A percentile compares a stretch with the other conserved stretches of the same genome.
Conservation (phyloP, 495 filamentous ascomycete genomes). For the Cetradonia linearis region DNA sequence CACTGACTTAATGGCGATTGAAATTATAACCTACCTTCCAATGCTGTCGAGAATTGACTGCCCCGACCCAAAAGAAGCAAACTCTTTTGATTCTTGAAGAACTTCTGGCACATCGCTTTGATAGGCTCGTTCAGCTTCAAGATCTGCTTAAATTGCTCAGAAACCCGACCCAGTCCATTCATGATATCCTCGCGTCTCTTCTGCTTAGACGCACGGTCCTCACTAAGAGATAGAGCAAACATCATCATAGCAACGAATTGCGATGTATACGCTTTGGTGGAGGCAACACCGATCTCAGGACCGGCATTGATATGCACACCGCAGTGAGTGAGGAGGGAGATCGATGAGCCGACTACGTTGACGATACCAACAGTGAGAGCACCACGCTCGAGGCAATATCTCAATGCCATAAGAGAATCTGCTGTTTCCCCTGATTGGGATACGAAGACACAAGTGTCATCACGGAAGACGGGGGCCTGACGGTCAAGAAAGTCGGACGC, state of each 20-base stretch:
- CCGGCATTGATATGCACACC: slow-evolving; percentile 99
- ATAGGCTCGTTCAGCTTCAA: slow-evolving; percentile 84
- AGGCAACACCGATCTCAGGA: slow-evolving; percentile 96
- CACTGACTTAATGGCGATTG: neutral
- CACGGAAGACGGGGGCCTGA: slow-evolving; percentile 97
- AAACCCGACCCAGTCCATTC: slow-evolving; percentile 78
- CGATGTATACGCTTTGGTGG: slow-evolving; percentile 97
- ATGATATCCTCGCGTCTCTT: slow-evolving; percentile 93
- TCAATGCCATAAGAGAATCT: slow-evolving; percentile 93
- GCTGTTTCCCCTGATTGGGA: slow-evolving; percentile 98
- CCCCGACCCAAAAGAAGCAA: slow-evolving; percentile 86
- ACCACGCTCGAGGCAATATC: slow-evolving; percentile 94
- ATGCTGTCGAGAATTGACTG: slow-evolving; percentile 90
- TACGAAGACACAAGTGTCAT: slow-evolving; percentile 97
- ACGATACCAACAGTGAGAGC: slow-evolving; percentile 96
- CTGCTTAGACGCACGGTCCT: slow-evolving; percentile 91
- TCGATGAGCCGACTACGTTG: slow-evolving; percentile 95
- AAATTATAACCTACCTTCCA: slow-evolving; percentile 56
- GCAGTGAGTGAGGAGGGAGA: slow-evolving; percentile 96
- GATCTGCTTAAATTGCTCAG: slow-evolving; percentile 82
- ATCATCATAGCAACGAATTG: slow-evolving; percentile 99
- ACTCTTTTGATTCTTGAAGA: slow-evolving; percentile 94
- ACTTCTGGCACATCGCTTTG: slow-evolving; percentile 81
- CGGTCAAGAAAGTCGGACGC: slow-evolving; percentile 97
- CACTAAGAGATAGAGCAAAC: slow-evolving; percentile 91